Evolutionary conservation across 768 basidiomycete genomes (phyloP), one percentile per base, ranked within the genome.

Genomic region (Butyriboletus loyo): DNA sequence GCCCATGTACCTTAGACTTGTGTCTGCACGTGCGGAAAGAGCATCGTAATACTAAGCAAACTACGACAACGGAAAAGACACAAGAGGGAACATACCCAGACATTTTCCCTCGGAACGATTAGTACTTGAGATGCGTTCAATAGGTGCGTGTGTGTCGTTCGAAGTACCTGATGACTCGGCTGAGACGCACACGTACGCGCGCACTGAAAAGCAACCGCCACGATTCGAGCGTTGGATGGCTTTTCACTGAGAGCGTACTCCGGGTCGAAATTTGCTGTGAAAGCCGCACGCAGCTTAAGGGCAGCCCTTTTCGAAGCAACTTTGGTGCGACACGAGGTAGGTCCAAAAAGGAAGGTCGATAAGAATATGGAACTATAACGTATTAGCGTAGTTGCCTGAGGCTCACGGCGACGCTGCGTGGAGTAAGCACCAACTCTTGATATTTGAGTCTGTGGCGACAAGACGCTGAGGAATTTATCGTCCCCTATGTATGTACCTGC

Each of bases 121-220:
- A 31, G 30, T 28, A 21, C 39, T 30, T 21, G 17, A 45, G 35
- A 31, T 35, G 31, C 28, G 53, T 46, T 25, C 7, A 14, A n/a
- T n/a, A 37, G 21, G 21, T 21, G 7, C 1, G 10, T n/a, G 7
- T 17, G 24, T 50, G 22, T 27, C 8, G 19, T 34, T 21, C 1
- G 5, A 19, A 3, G n/a, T 5, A 17, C 30, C 30, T 32, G 4
- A 31, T 5, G 21, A 15, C 5, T 38, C 11, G 31, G 11, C 25
- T 14, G 52, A 6, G 31, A 31, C 1, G 27, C 2, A 3, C 4
- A 10, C 6, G 30, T 43, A 27, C 19, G 11, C 50, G n/a, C 49
- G 14, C 51, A 49, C 31, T 49, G 52, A 49, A 58, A 21, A 54
- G 57, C 24, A 25, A 42, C 45, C 28, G 7, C 6, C 13, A 31